These are phyloP conservation scores for Flagelloscypha sp. DNA, from an alignment of 768 basidiomycete genomes.

Conservation along the genomic window DNA sequence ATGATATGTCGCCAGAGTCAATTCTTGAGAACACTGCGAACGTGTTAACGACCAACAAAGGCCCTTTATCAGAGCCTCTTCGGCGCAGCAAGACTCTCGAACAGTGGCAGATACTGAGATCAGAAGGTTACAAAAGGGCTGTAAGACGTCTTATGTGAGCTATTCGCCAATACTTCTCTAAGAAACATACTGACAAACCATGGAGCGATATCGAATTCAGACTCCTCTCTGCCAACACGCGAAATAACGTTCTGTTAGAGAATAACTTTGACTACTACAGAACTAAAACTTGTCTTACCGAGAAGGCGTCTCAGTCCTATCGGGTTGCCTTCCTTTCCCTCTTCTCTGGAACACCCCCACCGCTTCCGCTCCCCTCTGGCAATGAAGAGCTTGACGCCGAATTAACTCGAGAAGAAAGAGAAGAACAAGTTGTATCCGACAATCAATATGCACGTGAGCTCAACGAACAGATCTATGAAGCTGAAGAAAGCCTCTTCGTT, in stretches of 20 bases:
- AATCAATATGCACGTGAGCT: neutral
- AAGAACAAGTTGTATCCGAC: neutral
- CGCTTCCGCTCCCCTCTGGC: neutral
- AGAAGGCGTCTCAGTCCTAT: constrained; percentile 6
- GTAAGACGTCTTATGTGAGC: neutral
- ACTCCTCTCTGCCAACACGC: neutral
- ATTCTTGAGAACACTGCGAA: too few relatives aligned
- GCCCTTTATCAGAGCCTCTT: too few relatives aligned
- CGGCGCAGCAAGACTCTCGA: too few relatives aligned
- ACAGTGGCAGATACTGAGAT: neutral
- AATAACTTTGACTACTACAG: neutral
- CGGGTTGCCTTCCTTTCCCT: constrained; percentile 4
- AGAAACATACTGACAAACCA: neutral
- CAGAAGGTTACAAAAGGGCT: neutral
- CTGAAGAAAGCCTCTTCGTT: constrained; percentile 4
- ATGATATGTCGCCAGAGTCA: too few relatives aligned
- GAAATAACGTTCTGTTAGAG: neutral
- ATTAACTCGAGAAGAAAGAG: too few relatives aligned
- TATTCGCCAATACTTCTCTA: neutral
- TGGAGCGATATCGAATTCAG: neutral
- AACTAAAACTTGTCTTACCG: neutral
- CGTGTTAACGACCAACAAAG: too few relatives aligned
- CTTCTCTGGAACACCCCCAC: neutral
- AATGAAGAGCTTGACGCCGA: neutral
- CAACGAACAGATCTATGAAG: constrained; percentile 6